Conservation (phyloP, 2,329 filamentous ascomycete genomes). For the Aspergillus neotritici region DNA sequence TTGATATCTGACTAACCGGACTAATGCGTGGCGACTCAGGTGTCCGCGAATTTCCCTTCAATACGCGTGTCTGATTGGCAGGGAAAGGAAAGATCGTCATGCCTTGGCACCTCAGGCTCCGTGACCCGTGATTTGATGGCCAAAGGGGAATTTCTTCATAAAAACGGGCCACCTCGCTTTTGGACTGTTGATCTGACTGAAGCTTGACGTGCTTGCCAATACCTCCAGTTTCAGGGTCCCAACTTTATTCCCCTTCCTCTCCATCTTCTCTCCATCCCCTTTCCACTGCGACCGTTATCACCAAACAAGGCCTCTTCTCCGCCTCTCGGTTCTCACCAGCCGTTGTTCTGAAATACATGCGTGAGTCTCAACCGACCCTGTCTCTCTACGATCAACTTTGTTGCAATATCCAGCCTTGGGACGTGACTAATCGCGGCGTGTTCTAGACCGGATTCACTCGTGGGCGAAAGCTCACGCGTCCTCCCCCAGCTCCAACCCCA, state of each 20-base stretch:
- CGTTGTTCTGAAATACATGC: slow-evolving; percentile 32
- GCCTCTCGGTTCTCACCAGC: slow-evolving; percentile 5
- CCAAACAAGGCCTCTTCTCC: background rate
- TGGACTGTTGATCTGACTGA: slow-evolving; percentile 3
- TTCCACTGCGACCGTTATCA: too few relatives aligned
- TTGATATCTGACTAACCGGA: too few relatives aligned
- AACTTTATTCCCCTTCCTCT: background rate
- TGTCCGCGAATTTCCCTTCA: too few relatives aligned
- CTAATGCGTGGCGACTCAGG: too few relatives aligned
- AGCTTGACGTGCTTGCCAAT: slow-evolving; percentile 14
- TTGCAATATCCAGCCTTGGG: too few relatives aligned
- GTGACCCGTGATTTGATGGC: too few relatives aligned
- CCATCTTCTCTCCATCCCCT: background rate
- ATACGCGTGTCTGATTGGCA: too few relatives aligned
- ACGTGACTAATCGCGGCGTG: background rate
- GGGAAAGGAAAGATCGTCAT: too few relatives aligned
- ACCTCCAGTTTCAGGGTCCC: background rate
- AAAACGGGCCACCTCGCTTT: slow-evolving; percentile 4
- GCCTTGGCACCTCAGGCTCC: too few relatives aligned
- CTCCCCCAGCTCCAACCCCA: slow-evolving; percentile 11
- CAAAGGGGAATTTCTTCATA: slow-evolving; percentile 1
- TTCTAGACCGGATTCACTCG: slow-evolving; percentile 34
- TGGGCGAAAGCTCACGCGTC: slow-evolving; percentile 39
- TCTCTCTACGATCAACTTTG: background rate
- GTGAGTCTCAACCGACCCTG: slow-evolving; percentile 19